Evolutionary conservation across 148 eudicot genomes (phyloP).

Genomic region (Diospyros kaki): DNA sequence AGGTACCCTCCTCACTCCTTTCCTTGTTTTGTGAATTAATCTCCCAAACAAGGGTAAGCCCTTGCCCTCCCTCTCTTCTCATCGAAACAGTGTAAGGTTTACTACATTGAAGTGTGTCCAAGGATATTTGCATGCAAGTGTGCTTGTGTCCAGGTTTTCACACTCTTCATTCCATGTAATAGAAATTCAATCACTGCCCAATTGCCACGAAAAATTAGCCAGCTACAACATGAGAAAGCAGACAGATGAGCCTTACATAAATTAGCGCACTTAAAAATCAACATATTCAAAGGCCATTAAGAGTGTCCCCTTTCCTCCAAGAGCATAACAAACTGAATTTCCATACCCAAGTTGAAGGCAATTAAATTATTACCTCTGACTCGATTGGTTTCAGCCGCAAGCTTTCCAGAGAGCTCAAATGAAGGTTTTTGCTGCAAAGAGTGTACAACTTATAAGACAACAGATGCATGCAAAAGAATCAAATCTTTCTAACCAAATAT

Average conservation of each 20-base stretch:
- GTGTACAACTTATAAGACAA: constrained; percentile 1
- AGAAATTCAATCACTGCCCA: not conserved
- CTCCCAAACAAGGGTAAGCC: too few species aligned
- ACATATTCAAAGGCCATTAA: not conserved
- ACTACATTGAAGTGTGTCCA: not conserved
- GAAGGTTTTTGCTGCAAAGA: constrained; percentile 80
- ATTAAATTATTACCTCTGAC: constrained; percentile 60
- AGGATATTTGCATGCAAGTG: not conserved
- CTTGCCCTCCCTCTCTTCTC: too few species aligned
- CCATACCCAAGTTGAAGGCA: not conserved
- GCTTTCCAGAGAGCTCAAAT: constrained; percentile 96
- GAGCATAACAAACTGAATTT: not conserved
- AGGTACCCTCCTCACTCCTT: too few species aligned
- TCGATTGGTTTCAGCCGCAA: constrained; percentile 95
- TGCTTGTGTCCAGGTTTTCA: not conserved
- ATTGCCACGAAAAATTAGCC: not conserved
- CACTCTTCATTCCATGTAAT: not conserved
- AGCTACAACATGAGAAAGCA: not conserved
- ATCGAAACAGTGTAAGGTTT: too few species aligned
- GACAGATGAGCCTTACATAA: not conserved
- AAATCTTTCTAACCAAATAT: not conserved
- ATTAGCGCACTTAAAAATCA: not conserved
- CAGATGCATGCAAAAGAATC: not conserved
- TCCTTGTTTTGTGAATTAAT: too few species aligned
- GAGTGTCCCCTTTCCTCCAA: not conserved